Conservation (phyloP, 139 green algal genomes). For the Coelastrella sp. region DNA sequence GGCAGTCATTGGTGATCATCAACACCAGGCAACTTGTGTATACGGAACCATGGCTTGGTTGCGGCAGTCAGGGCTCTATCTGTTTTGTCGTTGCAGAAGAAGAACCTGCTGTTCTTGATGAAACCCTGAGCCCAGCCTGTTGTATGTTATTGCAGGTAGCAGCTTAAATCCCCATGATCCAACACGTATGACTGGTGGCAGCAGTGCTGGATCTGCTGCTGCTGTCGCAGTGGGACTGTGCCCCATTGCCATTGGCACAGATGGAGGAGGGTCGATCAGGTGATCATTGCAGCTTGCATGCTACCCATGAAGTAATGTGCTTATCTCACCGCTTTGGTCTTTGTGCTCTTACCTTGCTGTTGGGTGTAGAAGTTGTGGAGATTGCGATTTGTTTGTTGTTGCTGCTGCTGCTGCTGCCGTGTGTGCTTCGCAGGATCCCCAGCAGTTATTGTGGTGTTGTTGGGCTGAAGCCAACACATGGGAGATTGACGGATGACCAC, state of each 20-base stretch:
- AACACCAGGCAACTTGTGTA: no score
- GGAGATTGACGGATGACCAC: slow-evolving; percentile 50
- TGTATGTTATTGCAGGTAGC: not conserved
- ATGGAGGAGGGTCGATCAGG: slow-evolving; percentile 55
- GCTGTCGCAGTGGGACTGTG: slow-evolving; percentile 80
- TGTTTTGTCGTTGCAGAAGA: not conserved
- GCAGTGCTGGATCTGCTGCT: slow-evolving; percentile 73
- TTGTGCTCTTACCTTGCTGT: not conserved
- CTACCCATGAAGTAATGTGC: no score
- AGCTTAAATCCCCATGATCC: slow-evolving; percentile 14
- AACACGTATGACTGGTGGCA: slow-evolving; percentile 20
- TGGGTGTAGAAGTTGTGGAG: no score
- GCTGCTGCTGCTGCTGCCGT: not conserved
- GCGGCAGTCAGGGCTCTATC: not conserved
- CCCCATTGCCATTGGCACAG: slow-evolving; percentile 79
- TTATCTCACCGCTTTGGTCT: no score
- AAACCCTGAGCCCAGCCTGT: no score
- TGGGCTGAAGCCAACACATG: slow-evolving; percentile 83
- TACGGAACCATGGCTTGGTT: no score
- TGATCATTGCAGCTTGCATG: no score
- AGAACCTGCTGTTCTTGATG: not conserved
- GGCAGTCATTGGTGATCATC: no score
- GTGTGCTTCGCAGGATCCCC: slow-evolving; percentile 54
- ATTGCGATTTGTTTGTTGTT: not conserved
- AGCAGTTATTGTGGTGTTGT: slow-evolving; percentile 82